Evolutionary conservation across 139 green algal species (phyloP).

Genomic region (Tetradesmus lagerheimii): DNA sequence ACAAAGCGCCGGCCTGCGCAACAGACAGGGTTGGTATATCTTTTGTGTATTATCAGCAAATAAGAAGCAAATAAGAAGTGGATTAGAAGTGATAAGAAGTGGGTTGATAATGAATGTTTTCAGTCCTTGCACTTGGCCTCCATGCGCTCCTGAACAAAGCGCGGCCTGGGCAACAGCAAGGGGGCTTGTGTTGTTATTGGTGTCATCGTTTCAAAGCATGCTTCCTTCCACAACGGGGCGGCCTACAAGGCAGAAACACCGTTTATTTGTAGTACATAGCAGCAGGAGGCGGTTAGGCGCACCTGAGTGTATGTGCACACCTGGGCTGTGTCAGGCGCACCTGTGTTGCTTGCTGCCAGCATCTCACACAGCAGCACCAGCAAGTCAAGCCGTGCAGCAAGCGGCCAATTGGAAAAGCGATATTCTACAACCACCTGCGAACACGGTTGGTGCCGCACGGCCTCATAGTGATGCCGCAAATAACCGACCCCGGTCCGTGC

Average conservation of each 20-base stretch:
- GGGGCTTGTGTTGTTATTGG: too few species aligned
- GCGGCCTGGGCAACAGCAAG: not conserved
- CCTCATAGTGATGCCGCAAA: too few species aligned
- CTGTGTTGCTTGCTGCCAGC: constrained; percentile 43
- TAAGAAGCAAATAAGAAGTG: too few species aligned
- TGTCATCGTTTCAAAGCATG: too few species aligned
- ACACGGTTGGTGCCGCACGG: too few species aligned
- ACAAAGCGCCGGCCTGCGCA: not conserved
- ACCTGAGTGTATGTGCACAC: too few species aligned
- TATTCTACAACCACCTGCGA: too few species aligned
- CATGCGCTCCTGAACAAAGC: constrained; percentile 40
- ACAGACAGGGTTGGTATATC: not conserved
- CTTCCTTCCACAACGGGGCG: constrained; percentile 17
- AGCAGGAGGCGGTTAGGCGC: too few species aligned
- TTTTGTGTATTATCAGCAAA: not conserved
- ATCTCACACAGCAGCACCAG: constrained; percentile 55
- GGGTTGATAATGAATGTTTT: too few species aligned
- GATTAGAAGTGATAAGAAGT: too few species aligned
- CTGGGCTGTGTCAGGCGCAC: not conserved
- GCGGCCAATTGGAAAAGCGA: constrained; percentile 53
- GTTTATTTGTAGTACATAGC: too few species aligned
- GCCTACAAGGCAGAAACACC: not conserved
- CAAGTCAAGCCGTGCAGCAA: constrained; percentile 49
- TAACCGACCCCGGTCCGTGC: too few species aligned
- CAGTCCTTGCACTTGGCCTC: constrained; percentile 36